These are phyloP conservation scores for Favolaschia claudopus DNA, from an alignment of 768 basidiomycete species.

Conservation along the genomic window DNA sequence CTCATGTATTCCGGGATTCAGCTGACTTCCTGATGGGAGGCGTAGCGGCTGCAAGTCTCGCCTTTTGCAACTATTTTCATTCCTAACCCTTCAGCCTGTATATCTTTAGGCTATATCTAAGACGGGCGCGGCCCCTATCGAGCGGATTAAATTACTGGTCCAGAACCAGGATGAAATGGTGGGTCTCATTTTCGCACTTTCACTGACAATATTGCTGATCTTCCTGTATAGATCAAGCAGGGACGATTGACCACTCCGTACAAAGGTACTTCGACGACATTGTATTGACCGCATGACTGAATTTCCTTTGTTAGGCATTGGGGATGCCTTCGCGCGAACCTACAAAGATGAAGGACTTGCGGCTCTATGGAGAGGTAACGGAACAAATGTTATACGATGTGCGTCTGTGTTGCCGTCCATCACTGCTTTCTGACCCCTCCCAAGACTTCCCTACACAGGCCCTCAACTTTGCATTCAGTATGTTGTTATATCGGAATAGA, in stretches of 20 bases:
- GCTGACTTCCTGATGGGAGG: slow-evolving; percentile 82
- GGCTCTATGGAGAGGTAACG: slow-evolving; percentile 89
- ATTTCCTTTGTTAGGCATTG: slow-evolving; percentile 49
- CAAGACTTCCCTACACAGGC: slow-evolving; percentile 76
- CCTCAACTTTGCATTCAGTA: slow-evolving; percentile 90
- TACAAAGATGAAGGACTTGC: slow-evolving; percentile 82
- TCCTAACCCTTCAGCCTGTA: neutral
- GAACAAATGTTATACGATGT: slow-evolving; percentile 92
- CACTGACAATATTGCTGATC: neutral
- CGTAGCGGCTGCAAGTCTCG: slow-evolving; percentile 64
- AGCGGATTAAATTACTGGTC: slow-evolving; percentile 86
- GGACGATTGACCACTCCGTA: slow-evolving; percentile 83
- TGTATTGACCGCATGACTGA: neutral
- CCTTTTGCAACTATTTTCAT: neutral
- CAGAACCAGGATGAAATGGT: slow-evolving; percentile 93
- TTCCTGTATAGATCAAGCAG: slow-evolving; percentile 72
- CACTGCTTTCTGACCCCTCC: neutral
- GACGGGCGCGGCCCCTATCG: slow-evolving; percentile 88
- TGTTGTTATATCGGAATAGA: slow-evolving; percentile 36
- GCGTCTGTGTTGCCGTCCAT: slow-evolving; percentile 32
- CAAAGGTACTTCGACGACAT: slow-evolving; percentile 58
- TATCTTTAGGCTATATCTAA: slow-evolving; percentile 77
- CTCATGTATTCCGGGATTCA: slow-evolving; percentile 34
- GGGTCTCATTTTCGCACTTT: slow-evolving; percentile 6
- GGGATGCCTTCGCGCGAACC: slow-evolving; percentile 78